phyloP scores from a whole-genome alignment of 2,329 filamentous ascomycete species.

The Cryoendolithus antarcticus region DNA sequence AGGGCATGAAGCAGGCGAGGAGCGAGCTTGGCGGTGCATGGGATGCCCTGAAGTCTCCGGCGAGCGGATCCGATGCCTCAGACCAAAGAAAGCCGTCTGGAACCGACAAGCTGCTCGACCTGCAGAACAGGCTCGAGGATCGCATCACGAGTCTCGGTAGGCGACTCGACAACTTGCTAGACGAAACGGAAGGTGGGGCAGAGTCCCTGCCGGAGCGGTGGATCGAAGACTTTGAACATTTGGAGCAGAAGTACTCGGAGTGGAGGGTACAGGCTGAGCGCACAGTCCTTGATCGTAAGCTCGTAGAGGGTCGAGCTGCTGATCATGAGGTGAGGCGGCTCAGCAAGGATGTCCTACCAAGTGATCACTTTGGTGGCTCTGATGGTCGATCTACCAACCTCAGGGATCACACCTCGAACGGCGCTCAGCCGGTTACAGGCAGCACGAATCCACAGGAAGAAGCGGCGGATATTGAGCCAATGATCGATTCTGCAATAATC shows the following conservation, averaged over 20 bases:
- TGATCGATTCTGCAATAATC: no score
- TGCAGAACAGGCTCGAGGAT: slow-evolving; percentile 48
- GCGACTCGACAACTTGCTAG: slow-evolving; percentile 72
- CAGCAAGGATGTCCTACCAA: no score
- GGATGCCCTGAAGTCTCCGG: slow-evolving; percentile 32
- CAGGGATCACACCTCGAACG: no score
- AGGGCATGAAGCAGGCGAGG: slow-evolving; percentile 51
- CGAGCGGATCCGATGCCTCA: no score
- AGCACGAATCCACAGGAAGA: no score
- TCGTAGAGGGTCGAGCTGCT: no score
- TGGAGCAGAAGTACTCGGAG: slow-evolving; percentile 64
- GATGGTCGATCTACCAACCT: no score
- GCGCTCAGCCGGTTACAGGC: no score
- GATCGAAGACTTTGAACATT: slow-evolving; percentile 72
- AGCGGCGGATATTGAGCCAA: no score
- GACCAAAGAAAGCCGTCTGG: no score
- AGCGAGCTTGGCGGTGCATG: slow-evolving; percentile 54
- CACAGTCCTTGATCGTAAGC: slow-evolving; percentile 46
- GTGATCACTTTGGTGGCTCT: no score
- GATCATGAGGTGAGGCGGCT: no score
- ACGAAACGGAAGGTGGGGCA: slow-evolving; percentile 68
- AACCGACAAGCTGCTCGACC: slow-evolving; percentile 10
- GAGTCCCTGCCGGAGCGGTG: slow-evolving; percentile 78
- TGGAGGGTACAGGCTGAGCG: slow-evolving; percentile 73
- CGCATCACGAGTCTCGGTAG: slow-evolving; percentile 60